These are phyloP conservation scores for Lactifluus piperatus DNA, from an alignment of 768 basidiomycete species.

Conservation along the genomic window DNA sequence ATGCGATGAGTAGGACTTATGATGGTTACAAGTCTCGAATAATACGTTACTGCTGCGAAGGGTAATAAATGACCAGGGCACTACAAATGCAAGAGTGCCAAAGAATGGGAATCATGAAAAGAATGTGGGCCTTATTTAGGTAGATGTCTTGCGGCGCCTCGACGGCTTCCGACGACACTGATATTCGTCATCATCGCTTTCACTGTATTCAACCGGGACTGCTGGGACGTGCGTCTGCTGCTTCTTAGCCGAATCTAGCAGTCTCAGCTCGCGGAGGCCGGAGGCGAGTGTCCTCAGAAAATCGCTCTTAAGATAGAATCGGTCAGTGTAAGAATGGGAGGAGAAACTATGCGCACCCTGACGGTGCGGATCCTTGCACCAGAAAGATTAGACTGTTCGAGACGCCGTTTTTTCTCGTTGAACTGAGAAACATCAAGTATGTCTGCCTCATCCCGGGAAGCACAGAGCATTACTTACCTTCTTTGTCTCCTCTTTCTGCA, in stretches of 20 bases:
- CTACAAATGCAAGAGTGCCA: not conserved
- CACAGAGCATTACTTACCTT: conserved; percentile 39
- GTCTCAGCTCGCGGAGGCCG: conserved; percentile 54
- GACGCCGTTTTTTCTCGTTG: conserved; percentile 50
- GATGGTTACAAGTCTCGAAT: not conserved
- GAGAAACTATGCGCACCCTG: conserved; percentile 39
- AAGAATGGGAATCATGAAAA: not conserved
- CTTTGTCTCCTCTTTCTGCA: conserved; percentile 58
- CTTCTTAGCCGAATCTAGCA: conserved; percentile 46
- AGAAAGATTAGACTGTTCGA: conserved; percentile 36
- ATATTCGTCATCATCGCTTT: conserved; percentile 49
- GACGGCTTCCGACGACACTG: conserved; percentile 28
- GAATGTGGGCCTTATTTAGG: not conserved
- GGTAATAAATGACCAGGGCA: not conserved
- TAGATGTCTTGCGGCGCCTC: conserved; percentile 21
- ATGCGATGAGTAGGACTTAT: not conserved
- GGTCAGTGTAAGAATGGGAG: not conserved
- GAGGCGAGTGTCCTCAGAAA: conserved; percentile 54
- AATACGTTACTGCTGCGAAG: not conserved
- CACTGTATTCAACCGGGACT: conserved; percentile 35
- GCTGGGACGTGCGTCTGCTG: conserved; percentile 35
- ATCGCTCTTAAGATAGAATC: conserved; percentile 40
- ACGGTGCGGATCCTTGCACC: conserved; percentile 43
- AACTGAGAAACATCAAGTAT: conserved; percentile 33
- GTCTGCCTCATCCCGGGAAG: conserved; percentile 1